phyloP scores from a whole-genome alignment of 192 early-diverging fungal genomes.

The Entomortierella beljakovae region DNA sequence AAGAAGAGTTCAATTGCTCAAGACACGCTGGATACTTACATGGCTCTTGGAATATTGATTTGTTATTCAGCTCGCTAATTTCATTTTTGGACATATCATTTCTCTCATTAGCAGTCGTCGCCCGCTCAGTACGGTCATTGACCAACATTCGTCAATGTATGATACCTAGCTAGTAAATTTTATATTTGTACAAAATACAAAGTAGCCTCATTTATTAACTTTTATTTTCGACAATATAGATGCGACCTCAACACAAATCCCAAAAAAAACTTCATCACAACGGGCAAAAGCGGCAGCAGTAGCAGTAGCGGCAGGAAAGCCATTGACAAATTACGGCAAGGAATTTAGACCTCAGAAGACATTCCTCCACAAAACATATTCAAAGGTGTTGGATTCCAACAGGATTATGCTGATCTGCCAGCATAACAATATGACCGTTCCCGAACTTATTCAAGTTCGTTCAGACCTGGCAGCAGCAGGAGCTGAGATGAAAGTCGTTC shows the following conservation, averaged over 20 bases:
- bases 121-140: slow-evolving; percentile 28
- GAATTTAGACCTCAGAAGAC: slow-evolving; percentile 59
- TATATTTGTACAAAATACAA: background rate
- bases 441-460: slow-evolving; percentile 63
- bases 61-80: too few species aligned
- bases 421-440: slow-evolving; percentile 70
- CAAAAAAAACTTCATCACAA: slow-evolving; percentile 19
- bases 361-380: slow-evolving; percentile 61
- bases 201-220: background rate
- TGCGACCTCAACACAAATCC: slow-evolving; percentile 28
- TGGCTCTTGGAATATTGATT: background rate
- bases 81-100: background rate
- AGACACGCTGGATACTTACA: background rate
- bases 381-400: slow-evolving; percentile 57
- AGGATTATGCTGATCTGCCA: slow-evolving; percentile 65
- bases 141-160: slow-evolving; percentile 37
- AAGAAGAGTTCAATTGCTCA: too few species aligned
- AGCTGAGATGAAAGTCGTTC: slow-evolving; percentile 58
- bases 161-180: background rate
- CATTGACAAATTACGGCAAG: slow-evolving; percentile 53
- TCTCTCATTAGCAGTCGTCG: slow-evolving; percentile 17
- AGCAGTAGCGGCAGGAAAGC: slow-evolving; percentile 35
- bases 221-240: slow-evolving; percentile 11
- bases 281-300: slow-evolving; percentile 10
- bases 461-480: slow-evolving; percentile 51